Evolutionary conservation across 2,329 filamentous ascomycete genomes (phyloP), one percentile per base, ranked within the genome.

Genomic region (Waltergamsia citrina): DNA sequence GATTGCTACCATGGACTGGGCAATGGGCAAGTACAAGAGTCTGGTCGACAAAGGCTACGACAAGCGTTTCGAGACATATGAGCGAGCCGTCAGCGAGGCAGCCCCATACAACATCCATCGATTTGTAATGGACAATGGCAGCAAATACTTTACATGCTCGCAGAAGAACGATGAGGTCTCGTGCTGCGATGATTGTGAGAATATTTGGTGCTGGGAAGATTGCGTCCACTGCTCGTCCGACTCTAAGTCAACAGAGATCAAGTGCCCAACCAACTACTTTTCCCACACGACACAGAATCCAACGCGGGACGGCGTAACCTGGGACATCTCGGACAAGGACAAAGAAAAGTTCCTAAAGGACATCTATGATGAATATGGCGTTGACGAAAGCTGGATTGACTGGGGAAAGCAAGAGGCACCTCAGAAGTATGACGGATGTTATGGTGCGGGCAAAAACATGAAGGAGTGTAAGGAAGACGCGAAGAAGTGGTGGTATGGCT

Each of bases 331-430:
- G n/a, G n/a, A n/a, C n/a, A 24, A 39, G 22, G 38, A 48, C 34
- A 19, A 38, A 20, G 36, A 44, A 16, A 38, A 38, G 15, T 48
- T 45, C 32, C 41, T 33, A 27, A 38, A 38, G 19, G 38, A 32
- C 4, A 39, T 48, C n/a, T 25, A 23, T 21, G 32, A 48, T 9
- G 30, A 43, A 7, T 38, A 41, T 20, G 40, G 38, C 21, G 37
- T 40, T n/a, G 38, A 39, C 3, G 18, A 38, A 21, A 21, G 20
- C 9, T 42, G 38, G 43, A 38, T 45, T 17, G 17, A 26, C 24
- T 45, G 44, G 22, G 39, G 37, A 15, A 24, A 28, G 9, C 36
- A 10, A 8, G 12, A 34, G 11, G 24, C 44, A 17, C 24, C 22
- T 9, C 12, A 32, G 4, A n/a, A 29, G n/a, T n/a, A n/a, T 24